Evolutionary conservation across 495 filamentous ascomycete genomes (phyloP).

Genomic region (Podospora sp.): DNA sequence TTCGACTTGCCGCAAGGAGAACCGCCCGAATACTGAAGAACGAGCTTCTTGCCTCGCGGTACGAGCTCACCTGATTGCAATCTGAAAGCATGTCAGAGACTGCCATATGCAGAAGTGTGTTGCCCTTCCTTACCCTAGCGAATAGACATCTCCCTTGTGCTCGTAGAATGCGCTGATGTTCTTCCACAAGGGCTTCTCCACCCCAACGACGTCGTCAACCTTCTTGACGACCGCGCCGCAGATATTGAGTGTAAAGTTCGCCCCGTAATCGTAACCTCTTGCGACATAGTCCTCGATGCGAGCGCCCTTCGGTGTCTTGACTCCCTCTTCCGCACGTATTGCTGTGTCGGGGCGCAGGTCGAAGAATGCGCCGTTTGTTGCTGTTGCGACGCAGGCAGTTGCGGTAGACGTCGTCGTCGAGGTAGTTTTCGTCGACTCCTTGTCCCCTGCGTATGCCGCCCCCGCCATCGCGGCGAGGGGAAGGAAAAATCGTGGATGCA

Average conservation of each 20-base stretch:
- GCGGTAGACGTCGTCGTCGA: slow-evolving; percentile 37
- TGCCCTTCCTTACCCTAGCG: slow-evolving; percentile 68
- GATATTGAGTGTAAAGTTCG: slow-evolving; percentile 95
- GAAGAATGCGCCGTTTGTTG: slow-evolving; percentile 79
- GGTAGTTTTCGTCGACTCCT: slow-evolving; percentile 22
- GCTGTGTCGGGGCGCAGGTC: slow-evolving; percentile 79
- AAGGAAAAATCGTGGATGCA: slow-evolving; percentile 30
- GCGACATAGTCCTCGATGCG: slow-evolving; percentile 75
- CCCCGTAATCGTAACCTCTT: slow-evolving; percentile 78
- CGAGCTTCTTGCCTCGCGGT: slow-evolving; percentile 85
- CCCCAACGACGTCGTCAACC: slow-evolving; percentile 68
- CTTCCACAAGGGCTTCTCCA: slow-evolving; percentile 65
- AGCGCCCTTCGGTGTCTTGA: slow-evolving; percentile 56
- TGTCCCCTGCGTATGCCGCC: slow-evolving; percentile 19
- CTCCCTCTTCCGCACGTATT: slow-evolving; percentile 52
- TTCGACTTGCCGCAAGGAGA: slow-evolving; percentile 67
- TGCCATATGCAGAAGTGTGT: background rate
- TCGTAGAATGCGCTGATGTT: slow-evolving; percentile 94
- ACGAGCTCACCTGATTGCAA: slow-evolving; percentile 67
- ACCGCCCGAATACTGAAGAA: slow-evolving; percentile 88
- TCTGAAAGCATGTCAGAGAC: slow-evolving; percentile 44
- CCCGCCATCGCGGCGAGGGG: slow-evolving; percentile 27
- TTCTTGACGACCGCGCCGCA: slow-evolving; percentile 83
- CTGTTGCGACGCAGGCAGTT: slow-evolving; percentile 78
- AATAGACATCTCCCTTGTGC: slow-evolving; percentile 71